phyloP scores from a whole-genome alignment of 2,329 filamentous ascomycete genomes.

The Hysterium pulicare region DNA sequence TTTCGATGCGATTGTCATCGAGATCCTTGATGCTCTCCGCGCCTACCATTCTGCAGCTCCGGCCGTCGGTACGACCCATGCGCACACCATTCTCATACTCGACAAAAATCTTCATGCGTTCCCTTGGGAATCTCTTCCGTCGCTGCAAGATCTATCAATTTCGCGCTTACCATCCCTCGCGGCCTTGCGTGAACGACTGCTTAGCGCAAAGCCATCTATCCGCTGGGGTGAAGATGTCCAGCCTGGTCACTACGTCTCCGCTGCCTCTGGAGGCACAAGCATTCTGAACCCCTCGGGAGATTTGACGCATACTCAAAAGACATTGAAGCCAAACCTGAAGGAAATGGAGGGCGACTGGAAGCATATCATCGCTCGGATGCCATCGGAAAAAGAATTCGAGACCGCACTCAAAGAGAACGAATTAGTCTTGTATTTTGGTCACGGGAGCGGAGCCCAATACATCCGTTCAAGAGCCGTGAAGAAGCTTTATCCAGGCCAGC shows the following conservation, averaged over 20 bases:
- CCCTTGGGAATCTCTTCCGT: slow-evolving; percentile 94
- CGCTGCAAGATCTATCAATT: slow-evolving; percentile 72
- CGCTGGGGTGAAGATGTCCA: slow-evolving; percentile 9
- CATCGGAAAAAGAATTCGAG: slow-evolving; percentile 76
- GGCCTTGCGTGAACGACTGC: slow-evolving; percentile 72
- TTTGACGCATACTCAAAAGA: slow-evolving; percentile 72
- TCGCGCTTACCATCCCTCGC: slow-evolving; percentile 85
- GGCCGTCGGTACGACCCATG: slow-evolving; percentile 35
- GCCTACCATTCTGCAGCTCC: slow-evolving; percentile 63
- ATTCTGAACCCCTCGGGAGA: slow-evolving; percentile 89
- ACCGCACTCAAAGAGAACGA: slow-evolving; percentile 62
- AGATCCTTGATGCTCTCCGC: slow-evolving; percentile 78
- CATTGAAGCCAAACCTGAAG: slow-evolving; percentile 66
- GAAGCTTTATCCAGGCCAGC: slow-evolving; percentile 57
- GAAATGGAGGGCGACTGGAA: slow-evolving; percentile 56
- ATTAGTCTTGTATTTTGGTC: slow-evolving; percentile 89
- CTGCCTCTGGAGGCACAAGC: slow-evolving; percentile 60
- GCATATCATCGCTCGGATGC: slow-evolving; percentile 64
- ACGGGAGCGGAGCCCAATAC: slow-evolving; percentile 92
- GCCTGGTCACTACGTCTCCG: slow-evolving; percentile 48
- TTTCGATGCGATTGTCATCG: slow-evolving; percentile 86
- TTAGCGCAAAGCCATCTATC: slow-evolving; percentile 46
- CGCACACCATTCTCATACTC: slow-evolving; percentile 82
- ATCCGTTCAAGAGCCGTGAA: slow-evolving; percentile 82
- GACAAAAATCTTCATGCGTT: slow-evolving; percentile 90